Evolutionary conservation across 169 alveolate species (phyloP).

Genomic region (Babesia sp.): DNA sequence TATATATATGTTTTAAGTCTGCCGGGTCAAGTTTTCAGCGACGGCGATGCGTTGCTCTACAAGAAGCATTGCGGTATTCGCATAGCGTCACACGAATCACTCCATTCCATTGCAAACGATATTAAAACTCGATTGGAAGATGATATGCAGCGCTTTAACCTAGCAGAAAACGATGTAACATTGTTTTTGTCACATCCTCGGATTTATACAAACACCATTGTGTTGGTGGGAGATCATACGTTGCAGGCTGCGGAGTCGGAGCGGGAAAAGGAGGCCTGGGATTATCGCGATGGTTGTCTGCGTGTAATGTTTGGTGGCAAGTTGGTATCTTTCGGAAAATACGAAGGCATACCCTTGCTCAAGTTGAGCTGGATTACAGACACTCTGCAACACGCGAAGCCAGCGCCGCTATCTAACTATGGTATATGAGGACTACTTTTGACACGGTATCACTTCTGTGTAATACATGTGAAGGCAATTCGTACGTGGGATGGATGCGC

Average conservation of each 20-base stretch:
- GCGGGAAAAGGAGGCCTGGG: background rate
- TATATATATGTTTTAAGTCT: constrained; percentile 32
- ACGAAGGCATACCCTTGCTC: constrained; percentile 55
- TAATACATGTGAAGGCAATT: background rate
- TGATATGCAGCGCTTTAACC: background rate
- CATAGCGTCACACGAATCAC: background rate
- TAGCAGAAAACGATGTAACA: constrained; percentile 31
- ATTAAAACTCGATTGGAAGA: background rate
- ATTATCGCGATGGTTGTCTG: background rate
- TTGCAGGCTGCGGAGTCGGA: background rate
- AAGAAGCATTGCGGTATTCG: constrained; percentile 58
- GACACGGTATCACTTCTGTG: background rate
- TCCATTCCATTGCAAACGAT: constrained; percentile 17
- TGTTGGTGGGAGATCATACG: constrained; percentile 20
- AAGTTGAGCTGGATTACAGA: constrained; percentile 27
- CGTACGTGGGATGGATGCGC: no score
- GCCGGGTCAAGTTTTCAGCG: background rate
- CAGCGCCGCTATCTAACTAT: constrained; percentile 19
- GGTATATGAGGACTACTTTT: background rate
- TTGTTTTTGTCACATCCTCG: constrained; percentile 22
- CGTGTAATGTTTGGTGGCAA: constrained; percentile 21
- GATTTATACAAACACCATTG: constrained; percentile 39
- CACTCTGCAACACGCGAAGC: constrained; percentile 9
- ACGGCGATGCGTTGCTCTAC: constrained; percentile 20
- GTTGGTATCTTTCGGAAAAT: constrained; percentile 38